Conservation (phyloP, 192 early-diverging fungal genomes). For the Chytriomyces sp. region DNA sequence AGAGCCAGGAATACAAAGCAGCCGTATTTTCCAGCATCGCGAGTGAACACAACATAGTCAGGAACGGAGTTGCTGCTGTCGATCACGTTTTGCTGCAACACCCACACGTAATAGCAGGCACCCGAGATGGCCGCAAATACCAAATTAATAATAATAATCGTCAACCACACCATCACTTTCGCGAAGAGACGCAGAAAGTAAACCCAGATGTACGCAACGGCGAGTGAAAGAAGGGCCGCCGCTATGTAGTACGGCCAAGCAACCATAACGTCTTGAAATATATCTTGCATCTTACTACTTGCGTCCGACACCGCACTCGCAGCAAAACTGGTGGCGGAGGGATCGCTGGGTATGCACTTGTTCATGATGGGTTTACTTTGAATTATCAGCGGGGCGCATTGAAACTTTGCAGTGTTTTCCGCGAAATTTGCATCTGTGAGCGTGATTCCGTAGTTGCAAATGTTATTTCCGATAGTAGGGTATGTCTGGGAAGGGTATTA, state of each 20-base stretch:
- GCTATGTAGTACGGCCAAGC: conserved; percentile 23
- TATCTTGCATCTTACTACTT: neutral
- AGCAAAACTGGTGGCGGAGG: neutral
- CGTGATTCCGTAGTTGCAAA: conserved; percentile 29
- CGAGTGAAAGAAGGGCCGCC: conserved; percentile 34
- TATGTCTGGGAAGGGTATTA: no score
- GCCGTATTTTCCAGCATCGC: conserved; percentile 2
- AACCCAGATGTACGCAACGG: conserved; percentile 50
- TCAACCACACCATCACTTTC: conserved; percentile 46
- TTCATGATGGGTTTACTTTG: neutral
- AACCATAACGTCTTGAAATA: conserved; percentile 25
- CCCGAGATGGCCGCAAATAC: conserved; percentile 36
- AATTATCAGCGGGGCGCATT: conserved; percentile 26
- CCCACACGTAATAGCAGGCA: conserved; percentile 49
- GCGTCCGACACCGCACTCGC: neutral
- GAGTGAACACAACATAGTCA: conserved; percentile 10
- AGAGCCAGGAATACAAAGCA: conserved; percentile 34
- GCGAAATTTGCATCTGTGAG: conserved; percentile 2
- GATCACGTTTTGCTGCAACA: conserved; percentile 21
- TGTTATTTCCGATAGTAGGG: neutral
- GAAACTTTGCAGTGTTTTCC: neutral
- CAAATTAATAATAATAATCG: conserved; percentile 45
- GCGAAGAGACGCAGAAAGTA: conserved; percentile 48
- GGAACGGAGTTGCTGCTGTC: conserved; percentile 2
- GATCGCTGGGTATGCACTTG: conserved; percentile 28